Conservation (phyloP, 768 basidiomycete genomes). For the Imleria badia region DNA sequence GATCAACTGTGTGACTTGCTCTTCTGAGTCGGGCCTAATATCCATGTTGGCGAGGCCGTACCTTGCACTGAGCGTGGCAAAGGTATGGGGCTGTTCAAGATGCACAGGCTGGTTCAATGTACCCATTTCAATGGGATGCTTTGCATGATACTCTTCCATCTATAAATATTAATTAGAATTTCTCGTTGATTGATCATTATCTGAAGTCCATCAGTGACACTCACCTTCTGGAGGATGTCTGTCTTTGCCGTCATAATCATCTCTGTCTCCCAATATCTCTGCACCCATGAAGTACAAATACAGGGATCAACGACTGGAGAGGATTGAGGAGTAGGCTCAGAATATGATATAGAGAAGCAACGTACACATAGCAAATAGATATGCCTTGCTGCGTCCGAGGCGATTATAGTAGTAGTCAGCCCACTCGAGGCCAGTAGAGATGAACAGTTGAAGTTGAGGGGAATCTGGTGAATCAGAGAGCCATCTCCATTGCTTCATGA, state of each 20-base stretch:
- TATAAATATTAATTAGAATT: no score
- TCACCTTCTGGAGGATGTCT: neutral
- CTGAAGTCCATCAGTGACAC: no score
- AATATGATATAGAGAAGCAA: no score
- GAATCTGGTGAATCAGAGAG: no score
- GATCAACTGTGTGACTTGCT: neutral
- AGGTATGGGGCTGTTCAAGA: neutral
- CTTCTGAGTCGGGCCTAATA: neutral
- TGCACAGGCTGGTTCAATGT: neutral
- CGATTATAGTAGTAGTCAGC: neutral
- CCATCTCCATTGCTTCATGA: no score
- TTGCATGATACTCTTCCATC: neutral
- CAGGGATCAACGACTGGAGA: neutral
- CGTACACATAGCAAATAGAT: constrained; percentile 2
- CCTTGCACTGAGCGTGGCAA: neutral
- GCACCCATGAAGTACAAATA: neutral
- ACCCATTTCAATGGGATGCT: neutral
- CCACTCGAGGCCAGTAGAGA: neutral
- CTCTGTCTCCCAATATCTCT: neutral
- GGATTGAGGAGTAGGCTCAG: no score
- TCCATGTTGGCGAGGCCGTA: neutral
- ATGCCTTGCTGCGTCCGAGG: neutral
- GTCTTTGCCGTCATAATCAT: neutral
- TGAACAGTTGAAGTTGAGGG: neutral
- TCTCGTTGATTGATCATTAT: no score